Conservation (phyloP, 768 basidiomycete genomes). For the Multifurca ochricompacta region DNA sequence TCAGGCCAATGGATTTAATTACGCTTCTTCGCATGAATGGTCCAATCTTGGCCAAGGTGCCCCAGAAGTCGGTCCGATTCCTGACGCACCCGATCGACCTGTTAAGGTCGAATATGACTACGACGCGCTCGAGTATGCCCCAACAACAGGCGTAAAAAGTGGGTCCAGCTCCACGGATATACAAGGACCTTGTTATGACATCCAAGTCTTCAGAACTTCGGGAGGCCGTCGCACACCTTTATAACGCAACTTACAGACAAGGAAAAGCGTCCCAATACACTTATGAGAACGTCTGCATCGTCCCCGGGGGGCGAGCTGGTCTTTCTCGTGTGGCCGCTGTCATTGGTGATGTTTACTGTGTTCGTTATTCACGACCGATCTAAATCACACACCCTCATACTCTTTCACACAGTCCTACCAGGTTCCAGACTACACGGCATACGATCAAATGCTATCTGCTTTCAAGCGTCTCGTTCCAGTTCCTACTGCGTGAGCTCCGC, state of each 20-base stretch:
- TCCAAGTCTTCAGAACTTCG: slow-evolving; percentile 53
- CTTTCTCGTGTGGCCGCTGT: slow-evolving; percentile 89
- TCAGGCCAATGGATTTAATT: slow-evolving; percentile 91
- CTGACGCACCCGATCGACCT: slow-evolving; percentile 61
- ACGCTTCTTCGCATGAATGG: slow-evolving; percentile 73
- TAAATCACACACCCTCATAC: neutral
- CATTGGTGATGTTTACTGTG: slow-evolving; percentile 82
- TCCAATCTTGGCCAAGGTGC: slow-evolving; percentile 89
- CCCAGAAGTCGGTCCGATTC: slow-evolving; percentile 81
- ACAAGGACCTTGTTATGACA: neutral
- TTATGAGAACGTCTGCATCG: slow-evolving; percentile 89
- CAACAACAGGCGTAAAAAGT: slow-evolving; percentile 89
- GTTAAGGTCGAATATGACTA: slow-evolving; percentile 54
- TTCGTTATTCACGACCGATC: slow-evolving; percentile 27
- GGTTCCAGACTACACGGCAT: slow-evolving; percentile 87
- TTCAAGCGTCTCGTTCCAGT: slow-evolving; percentile 89
- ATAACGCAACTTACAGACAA: slow-evolving; percentile 81
- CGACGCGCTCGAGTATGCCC: slow-evolving; percentile 84
- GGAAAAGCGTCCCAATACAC: slow-evolving; percentile 82
- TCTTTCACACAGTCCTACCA: slow-evolving; percentile 59
- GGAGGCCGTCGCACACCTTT: slow-evolving; percentile 83
- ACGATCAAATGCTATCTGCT: slow-evolving; percentile 74
- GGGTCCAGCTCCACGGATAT: neutral
- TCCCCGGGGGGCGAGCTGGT: slow-evolving; percentile 88
- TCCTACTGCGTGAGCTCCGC: slow-evolving; percentile 64